A percentile compares a stretch with the other conserved stretches of the same genome.
phyloP scores from a whole-genome alignment of 2,329 filamentous ascomycete species.

The Diaporthe helianthi region DNA sequence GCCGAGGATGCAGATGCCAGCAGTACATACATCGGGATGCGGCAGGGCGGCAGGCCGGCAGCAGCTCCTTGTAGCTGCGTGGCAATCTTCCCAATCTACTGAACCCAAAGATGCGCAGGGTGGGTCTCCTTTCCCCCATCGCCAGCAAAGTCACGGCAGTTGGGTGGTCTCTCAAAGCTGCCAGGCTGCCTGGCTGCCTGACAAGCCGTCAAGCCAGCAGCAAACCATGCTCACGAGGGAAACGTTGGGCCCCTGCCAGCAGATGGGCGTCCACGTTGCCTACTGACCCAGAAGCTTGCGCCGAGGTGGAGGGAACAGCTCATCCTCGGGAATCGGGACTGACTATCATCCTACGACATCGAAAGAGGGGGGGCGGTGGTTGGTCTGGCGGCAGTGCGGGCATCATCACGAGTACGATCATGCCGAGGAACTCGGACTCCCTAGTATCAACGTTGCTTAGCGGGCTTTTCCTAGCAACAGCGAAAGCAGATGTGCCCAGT shows the following conservation, averaged over 20 bases:
- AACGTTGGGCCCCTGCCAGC: not conserved
- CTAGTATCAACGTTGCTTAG: constrained; percentile 2
- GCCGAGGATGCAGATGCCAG: not conserved
- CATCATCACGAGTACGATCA: constrained; percentile 2
- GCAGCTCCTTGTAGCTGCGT: not conserved
- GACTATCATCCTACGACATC: not conserved
- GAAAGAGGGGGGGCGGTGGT: not conserved
- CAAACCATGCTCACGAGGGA: not conserved
- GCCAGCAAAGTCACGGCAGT: constrained; percentile 11
- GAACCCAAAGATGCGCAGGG: not conserved
- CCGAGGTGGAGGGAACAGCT: constrained; percentile 13
- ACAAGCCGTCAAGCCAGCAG: not conserved
- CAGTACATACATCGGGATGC: no score
- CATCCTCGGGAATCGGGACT: not conserved
- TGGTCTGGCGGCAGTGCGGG: constrained; percentile 2
- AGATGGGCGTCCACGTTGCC: constrained; percentile 9
- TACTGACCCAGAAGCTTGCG: constrained; percentile 7
- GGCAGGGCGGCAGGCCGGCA: no score
- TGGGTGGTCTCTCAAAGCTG: not conserved
- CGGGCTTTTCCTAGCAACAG: not conserved
- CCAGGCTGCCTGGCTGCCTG: not conserved
- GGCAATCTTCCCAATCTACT: not conserved
- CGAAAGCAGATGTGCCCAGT: constrained; percentile 17
- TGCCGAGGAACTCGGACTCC: not conserved
- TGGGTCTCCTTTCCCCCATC: constrained; percentile 1